These are phyloP conservation scores for Diospyros kaki DNA, from an alignment of 148 eudicot species.

Conservation along the genomic window DNA sequence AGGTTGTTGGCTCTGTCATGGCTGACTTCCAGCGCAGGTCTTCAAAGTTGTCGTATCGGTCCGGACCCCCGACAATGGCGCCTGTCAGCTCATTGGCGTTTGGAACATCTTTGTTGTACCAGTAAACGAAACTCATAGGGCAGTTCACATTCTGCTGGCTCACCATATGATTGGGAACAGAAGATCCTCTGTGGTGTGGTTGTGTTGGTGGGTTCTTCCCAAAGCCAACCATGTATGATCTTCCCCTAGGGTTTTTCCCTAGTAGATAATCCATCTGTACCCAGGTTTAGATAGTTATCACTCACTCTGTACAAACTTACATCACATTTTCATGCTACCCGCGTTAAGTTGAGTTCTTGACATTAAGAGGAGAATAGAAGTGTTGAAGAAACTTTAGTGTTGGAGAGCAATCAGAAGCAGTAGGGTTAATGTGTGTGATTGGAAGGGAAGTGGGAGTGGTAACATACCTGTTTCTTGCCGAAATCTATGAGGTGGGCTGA, in stretches of 20 bases:
- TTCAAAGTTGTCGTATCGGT: slow-evolving; percentile 53
- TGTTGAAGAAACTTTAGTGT: too few relatives aligned
- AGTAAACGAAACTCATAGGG: slow-evolving; percentile 47
- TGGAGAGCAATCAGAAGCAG: too few relatives aligned
- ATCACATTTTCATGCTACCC: too few relatives aligned
- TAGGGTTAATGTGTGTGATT: too few relatives aligned
- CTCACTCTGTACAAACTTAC: too few relatives aligned
- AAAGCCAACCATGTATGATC: slow-evolving; percentile 93
- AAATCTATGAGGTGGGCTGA: slow-evolving; percentile 47
- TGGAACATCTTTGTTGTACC: slow-evolving; percentile 45
- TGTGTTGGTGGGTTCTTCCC: slow-evolving; percentile 73
- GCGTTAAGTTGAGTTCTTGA: too few relatives aligned
- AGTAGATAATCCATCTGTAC: slow-evolving; percentile 78
- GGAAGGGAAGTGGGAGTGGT: too few relatives aligned
- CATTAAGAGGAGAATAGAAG: too few relatives aligned
- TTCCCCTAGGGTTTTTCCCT: slow-evolving; percentile 63
- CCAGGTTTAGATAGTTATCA: too few relatives aligned
- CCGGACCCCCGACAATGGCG: slow-evolving; percentile 89
- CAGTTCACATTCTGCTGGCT: slow-evolving; percentile 34
- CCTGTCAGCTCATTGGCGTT: slow-evolving; percentile 86
- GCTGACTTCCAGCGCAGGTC: slow-evolving; percentile 48
- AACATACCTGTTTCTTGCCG: slow-evolving; percentile 65
- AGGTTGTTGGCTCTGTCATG: slow-evolving; percentile 68
- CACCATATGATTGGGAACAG: slow-evolving; percentile 39
- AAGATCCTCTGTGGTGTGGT: slow-evolving; percentile 90